A percentile compares a stretch with the other conserved stretches of the same genome.
These are phyloP conservation scores for Alopecurus myosuroides DNA, from an alignment of 176 grass and related monocot species.

Conservation along the genomic window DNA sequence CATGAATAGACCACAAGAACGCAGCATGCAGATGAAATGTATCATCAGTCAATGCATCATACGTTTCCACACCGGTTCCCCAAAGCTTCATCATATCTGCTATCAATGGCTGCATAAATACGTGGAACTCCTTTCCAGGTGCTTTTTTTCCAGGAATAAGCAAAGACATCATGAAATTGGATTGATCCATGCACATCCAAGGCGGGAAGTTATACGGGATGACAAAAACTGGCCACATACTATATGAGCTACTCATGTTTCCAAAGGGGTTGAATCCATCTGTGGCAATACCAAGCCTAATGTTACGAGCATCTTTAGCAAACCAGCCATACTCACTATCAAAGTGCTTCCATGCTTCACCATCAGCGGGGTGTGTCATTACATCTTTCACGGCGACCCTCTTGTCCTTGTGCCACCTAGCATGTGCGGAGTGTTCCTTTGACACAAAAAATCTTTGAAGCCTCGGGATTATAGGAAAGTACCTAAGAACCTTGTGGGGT, in stretches of 20 bases:
- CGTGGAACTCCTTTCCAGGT: background rate
- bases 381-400: background rate
- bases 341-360: background rate
- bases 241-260: background rate
- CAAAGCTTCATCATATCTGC: background rate
- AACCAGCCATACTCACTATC: background rate
- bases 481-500: background rate
- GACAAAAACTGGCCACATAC: background rate
- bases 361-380: background rate
- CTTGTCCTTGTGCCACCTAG: background rate
- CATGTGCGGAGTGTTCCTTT: background rate
- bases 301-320: background rate
- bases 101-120: background rate
- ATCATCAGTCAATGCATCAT: background rate
- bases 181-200: background rate
- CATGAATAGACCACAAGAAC: background rate
- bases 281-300: background rate
- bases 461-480: background rate
- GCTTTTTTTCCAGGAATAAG: background rate
- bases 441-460: background rate
- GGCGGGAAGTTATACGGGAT: background rate
- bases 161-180: background rate
- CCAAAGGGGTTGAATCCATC: slow-evolving; percentile 19
- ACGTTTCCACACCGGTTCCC: background rate
- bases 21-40: background rate